phyloP scores from a whole-genome alignment of 2,329 filamentous ascomycete species.

The Thielaviopsis euricoi region DNA sequence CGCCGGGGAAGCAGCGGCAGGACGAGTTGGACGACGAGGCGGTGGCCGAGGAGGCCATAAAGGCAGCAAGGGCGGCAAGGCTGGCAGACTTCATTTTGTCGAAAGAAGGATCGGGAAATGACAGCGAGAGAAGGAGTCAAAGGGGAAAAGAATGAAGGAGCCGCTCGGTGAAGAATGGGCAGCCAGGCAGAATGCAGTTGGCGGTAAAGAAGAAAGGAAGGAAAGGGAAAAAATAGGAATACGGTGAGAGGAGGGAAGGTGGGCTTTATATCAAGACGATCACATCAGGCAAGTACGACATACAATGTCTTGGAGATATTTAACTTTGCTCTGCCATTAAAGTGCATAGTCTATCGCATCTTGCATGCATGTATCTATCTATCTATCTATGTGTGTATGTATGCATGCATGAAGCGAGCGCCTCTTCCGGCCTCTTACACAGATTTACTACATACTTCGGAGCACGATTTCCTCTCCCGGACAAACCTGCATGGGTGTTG shows the following conservation, averaged over 20 bases:
- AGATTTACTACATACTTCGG: background rate
- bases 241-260: no score
- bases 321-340: no score
- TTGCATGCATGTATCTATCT: no score
- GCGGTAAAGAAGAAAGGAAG: background rate
- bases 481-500: background rate
- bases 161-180: background rate
- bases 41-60: background rate
- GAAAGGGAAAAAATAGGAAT: background rate
- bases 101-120: background rate
- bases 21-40: background rate
- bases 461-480: background rate
- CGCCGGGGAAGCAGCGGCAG: conserved; percentile 33
- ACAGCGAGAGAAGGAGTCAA: background rate
- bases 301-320: no score
- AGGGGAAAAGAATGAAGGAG: no score
- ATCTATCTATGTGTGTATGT: no score
- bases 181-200: background rate
- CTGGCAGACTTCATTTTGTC: background rate
- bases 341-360: no score
- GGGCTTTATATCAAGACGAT: background rate
- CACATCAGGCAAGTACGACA: no score
- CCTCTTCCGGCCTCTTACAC: background rate
- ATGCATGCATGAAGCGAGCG: no score
- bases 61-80: conserved; percentile 1